phyloP scores from a whole-genome alignment of 768 basidiomycete species.

The Collybia sordida region DNA sequence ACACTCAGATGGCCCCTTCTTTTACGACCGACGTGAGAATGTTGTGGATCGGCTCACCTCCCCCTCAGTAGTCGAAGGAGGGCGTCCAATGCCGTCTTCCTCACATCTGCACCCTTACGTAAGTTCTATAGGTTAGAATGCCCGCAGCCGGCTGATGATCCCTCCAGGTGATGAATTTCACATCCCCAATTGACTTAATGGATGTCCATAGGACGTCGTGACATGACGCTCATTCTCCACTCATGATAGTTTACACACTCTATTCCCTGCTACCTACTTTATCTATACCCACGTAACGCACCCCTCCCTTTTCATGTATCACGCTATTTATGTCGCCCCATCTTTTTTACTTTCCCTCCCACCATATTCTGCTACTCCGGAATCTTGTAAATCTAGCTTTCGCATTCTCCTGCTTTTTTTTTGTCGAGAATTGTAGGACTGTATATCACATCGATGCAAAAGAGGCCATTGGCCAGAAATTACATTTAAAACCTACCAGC shows the following conservation, averaged over 20 bases:
- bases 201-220: constrained; percentile 11
- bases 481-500: too few species aligned
- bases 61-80: not conserved
- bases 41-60: constrained; percentile 5
- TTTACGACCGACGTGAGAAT: constrained; percentile 21
- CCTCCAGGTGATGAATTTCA: constrained; percentile 40
- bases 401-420: too few species aligned
- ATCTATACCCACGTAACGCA: not conserved
- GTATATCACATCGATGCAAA: too few species aligned
- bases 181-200: constrained; percentile 41
- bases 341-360: not conserved
- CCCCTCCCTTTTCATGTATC: not conserved
- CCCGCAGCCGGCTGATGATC: constrained; percentile 3
- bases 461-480: too few species aligned
- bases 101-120: constrained; percentile 44
- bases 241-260: too few species aligned
- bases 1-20: constrained; percentile 29
- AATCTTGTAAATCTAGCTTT: too few species aligned
- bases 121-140: constrained; percentile 11
- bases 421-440: too few species aligned
- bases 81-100: constrained; percentile 7
- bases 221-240: too few species aligned
- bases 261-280: not conserved
- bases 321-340: not conserved
- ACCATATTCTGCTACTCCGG: too few species aligned